Base-by-base conservation (phyloP, 164 flowering plant species). In the Magnolia sinica region DNA sequence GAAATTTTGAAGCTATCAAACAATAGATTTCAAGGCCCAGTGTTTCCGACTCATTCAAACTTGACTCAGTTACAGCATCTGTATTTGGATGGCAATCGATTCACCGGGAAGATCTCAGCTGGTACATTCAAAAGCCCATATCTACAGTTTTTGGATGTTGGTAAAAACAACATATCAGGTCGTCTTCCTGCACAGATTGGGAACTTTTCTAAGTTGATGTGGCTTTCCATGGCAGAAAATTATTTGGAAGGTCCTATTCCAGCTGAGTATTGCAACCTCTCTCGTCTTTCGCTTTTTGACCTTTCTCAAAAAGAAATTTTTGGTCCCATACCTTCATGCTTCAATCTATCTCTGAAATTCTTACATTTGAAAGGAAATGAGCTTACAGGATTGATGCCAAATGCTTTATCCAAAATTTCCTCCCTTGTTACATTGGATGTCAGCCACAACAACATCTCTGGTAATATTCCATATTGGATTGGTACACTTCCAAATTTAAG, bases 381-480 rank as follows among this genome's bases (percentile, higher is more conserved):
- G 2, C 20, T 63, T 63, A 18, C 65, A 18, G 78, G 78, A 55
- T 13, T 20, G 4, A 18, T 76, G 24, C 13, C 50, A 19, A 68
- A 31, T 10, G 78, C 66, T 4, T 70, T 69, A 23, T 55, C 31
- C 1, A 68, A 16, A 3, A 55, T 66, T 29, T n/a, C 67, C 9
- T 52, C 65, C 55, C 59, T 68, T 7, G 49, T 31, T 27, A 68
- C 73, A 22, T 13, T 76, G 10, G 73, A 76, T 49, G 4, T 70
- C 64, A 49, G 61, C 22, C 24, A 70, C 16, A 70, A 81, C 29
- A 8, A 72, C 18, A 31, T 84, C 16, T 73, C 50, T 11, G 84
- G 81, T 29, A 49, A 6, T 1, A 79, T 83, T 19, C 79, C 79
- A 11, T 14, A 14, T 11, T 77, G 69, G 76, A 64, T 74, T 7